Conservation (phyloP, 345 rosid species). For the Eucalyptus pauciflora region DNA sequence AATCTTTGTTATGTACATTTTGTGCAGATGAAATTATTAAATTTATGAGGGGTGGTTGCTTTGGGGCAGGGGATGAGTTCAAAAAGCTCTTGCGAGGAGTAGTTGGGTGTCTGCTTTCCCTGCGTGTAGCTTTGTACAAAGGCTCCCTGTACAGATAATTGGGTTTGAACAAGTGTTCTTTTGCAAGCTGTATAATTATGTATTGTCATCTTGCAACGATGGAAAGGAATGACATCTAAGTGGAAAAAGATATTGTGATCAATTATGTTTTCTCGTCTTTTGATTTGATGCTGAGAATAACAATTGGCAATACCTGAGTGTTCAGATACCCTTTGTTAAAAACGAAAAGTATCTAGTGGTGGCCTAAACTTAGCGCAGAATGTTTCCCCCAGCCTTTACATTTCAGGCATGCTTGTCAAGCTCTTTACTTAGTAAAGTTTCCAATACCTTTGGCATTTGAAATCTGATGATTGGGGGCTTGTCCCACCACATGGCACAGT, state of each 20-base stretch:
- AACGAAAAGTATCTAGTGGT: background rate
- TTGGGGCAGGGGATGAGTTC: background rate
- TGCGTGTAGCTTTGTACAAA: background rate
- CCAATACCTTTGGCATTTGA: background rate
- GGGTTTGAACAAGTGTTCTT: background rate
- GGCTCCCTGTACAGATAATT: background rate
- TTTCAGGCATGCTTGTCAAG: background rate
- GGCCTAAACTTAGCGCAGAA: background rate
- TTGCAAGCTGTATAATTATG: background rate
- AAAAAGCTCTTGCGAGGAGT: background rate
- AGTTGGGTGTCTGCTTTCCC: background rate
- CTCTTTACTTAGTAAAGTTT: background rate
- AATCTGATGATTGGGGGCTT: background rate
- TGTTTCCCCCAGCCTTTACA: background rate
- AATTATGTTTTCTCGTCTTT: background rate
- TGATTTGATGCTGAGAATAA: background rate
- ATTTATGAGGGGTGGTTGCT: conserved; percentile 2
- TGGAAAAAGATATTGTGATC: background rate
- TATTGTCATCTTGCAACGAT: background rate
- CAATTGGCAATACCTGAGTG: background rate
- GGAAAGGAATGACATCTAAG: background rate
- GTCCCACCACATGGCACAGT: background rate
- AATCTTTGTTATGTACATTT: conserved; percentile 21
- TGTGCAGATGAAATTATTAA: conserved; percentile 19
- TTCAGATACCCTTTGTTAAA: background rate